Percentiles rank a stretch among this genome's conserved stretches.
phyloP scores from a whole-genome alignment of 1,139 yeast genomes.

The Taphrina confusa region DNA sequence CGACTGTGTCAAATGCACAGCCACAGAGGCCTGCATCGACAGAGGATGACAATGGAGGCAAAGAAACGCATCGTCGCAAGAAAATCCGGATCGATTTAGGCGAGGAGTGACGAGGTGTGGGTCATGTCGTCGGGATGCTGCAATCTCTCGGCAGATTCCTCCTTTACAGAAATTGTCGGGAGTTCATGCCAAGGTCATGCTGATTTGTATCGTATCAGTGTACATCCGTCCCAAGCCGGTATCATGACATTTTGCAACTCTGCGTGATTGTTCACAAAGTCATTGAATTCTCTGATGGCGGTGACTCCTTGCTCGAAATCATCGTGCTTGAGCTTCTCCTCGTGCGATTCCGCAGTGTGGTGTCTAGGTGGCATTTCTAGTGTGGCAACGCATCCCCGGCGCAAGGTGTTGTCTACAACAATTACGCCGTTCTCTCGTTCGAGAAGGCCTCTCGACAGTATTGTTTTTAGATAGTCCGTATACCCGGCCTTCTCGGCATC shows the following conservation, averaged over 20 bases:
- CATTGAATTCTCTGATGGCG: constrained; percentile 25
- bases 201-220: constrained; percentile 17
- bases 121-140: no score
- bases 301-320: constrained; percentile 18
- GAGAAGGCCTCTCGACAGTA: constrained; percentile 12
- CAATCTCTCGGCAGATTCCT: no score
- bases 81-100: constrained; percentile 2
- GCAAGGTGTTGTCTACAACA: constrained; percentile 26
- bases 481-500: constrained; percentile 34
- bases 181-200: no score
- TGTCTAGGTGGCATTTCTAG: constrained; percentile 10
- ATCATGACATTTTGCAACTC: constrained; percentile 13
- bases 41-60: background rate
- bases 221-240: constrained; percentile 29
- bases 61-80: background rate
- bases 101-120: background rate
- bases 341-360: constrained; percentile 17
- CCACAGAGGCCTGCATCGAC: background rate
- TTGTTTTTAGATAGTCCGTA: constrained; percentile 4
- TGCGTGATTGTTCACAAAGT: background rate
- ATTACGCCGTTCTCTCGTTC: constrained; percentile 9
- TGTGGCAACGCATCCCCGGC: constrained; percentile 23
- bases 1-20: background rate
- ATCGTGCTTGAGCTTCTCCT: constrained; percentile 13
- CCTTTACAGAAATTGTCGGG: no score